phyloP scores from a whole-genome alignment of 106 monocot genomes.

The Hemerocallis citrina region DNA sequence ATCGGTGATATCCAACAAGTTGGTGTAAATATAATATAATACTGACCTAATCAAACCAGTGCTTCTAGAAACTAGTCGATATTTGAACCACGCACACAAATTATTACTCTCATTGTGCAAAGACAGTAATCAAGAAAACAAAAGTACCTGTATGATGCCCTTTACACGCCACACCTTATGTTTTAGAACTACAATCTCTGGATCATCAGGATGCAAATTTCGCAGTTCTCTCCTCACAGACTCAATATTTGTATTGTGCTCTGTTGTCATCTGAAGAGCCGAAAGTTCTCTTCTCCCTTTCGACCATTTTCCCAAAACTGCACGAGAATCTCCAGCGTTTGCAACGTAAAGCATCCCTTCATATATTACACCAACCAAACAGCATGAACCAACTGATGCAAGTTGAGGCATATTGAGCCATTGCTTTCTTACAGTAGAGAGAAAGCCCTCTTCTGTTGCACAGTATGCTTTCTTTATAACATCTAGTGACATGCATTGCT shows the following conservation, averaged over 20 bases:
- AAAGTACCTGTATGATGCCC: slow-evolving; percentile 60
- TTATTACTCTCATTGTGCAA: too few relatives aligned
- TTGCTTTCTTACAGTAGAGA: slow-evolving; percentile 33
- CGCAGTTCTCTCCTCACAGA: slow-evolving; percentile 51
- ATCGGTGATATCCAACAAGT: too few relatives aligned
- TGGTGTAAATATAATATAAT: too few relatives aligned
- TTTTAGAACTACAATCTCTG: slow-evolving; percentile 49
- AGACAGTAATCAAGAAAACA: not conserved
- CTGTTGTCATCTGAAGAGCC: slow-evolving; percentile 41
- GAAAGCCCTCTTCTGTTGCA: slow-evolving; percentile 46
- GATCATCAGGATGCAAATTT: slow-evolving; percentile 46
- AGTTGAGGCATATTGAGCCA: slow-evolving; percentile 44
- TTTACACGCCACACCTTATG: slow-evolving; percentile 71
- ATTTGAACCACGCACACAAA: too few relatives aligned
- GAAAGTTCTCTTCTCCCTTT: slow-evolving; percentile 19
- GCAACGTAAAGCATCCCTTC: slow-evolving; percentile 43
- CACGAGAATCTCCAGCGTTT: slow-evolving; percentile 57
- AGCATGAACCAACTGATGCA: slow-evolving; percentile 51
- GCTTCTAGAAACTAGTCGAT: too few relatives aligned
- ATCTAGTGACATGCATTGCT: slow-evolving; percentile 36
- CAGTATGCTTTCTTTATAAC: slow-evolving; percentile 33
- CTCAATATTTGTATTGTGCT: slow-evolving; percentile 61
- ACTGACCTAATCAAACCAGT: too few relatives aligned
- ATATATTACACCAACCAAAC: slow-evolving; percentile 40
- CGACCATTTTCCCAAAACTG: slow-evolving; percentile 38